phyloP scores from a whole-genome alignment of 1,284 basidiomycete species.

The Papiliotrema terrestris region DNA sequence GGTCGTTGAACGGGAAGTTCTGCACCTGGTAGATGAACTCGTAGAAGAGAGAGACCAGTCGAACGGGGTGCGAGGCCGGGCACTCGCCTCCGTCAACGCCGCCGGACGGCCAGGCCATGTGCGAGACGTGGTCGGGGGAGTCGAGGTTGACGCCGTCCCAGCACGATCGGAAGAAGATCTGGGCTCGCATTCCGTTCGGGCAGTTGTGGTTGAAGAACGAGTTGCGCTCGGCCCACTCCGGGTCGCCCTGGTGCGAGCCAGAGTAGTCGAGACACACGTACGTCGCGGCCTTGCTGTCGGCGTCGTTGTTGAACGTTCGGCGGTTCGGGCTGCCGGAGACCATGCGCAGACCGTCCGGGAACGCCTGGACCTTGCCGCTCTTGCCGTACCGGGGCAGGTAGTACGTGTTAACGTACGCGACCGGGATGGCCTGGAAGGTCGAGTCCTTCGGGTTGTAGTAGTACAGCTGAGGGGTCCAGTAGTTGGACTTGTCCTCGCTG shows the following conservation, averaged over 20 bases:
- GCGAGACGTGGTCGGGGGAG: conserved; percentile 47
- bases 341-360: conserved; percentile 51
- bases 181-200: conserved; percentile 47
- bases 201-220: conserved; percentile 44
- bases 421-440: conserved; percentile 39
- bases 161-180: conserved; percentile 49
- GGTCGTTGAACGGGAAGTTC: conserved; percentile 35
- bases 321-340: conserved; percentile 46
- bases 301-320: conserved; percentile 26
- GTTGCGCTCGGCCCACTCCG: conserved; percentile 39
- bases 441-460: conserved; percentile 43
- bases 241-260: conserved; percentile 25
- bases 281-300: conserved; percentile 40
- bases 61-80: conserved; percentile 40
- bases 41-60: conserved; percentile 44
- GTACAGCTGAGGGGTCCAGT: conserved; percentile 52
- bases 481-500: conserved; percentile 49
- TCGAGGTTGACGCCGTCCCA: conserved; percentile 53
- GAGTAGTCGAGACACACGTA: conserved; percentile 50
- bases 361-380: conserved; percentile 39
- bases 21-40: conserved; percentile 42
- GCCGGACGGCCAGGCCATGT: conserved; percentile 51
- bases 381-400: conserved; percentile 39
- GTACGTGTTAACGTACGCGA: conserved; percentile 39
- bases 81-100: conserved; percentile 49